Base-by-base conservation (phyloP, 441 rosid species). In the Brassica hybrid region DNA sequence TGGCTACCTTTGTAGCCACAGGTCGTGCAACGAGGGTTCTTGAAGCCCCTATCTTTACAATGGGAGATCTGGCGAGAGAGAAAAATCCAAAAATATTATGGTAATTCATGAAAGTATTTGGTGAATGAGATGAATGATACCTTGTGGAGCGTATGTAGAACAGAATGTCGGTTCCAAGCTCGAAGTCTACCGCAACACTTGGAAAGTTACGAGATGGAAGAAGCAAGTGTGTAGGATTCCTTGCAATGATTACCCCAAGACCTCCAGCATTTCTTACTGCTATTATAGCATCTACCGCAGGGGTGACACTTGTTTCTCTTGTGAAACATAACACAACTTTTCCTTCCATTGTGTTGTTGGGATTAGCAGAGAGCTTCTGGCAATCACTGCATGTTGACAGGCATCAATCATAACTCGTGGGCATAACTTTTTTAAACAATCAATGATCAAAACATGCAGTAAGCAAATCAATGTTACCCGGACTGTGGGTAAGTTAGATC, bases 281-380 rank as follows among this genome's bases (percentile, higher is more conserved):
- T 2, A 6, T 0, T 59, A 23, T 59, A 59, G 34, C 64, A n/a
- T 59, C n/a, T 12, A 12, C 17, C 16, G 16, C 10, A 25, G 64
- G 36, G 10, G 36, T 23, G 64, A 12, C 34, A 59, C 34, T 13
- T 59, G 64, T 25, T 25, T 60, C 13, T 14, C 18, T 62, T 30
- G 83, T 67, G 77, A 85, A 85, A 76, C 85, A 83, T 50, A 85
- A 63, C 17, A 80, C 85, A 38, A 85, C 81, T 43, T 80, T 85
- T 5, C 85, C 83, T 13, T 19, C 74, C 61, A 78, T 65, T 36
- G 67, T 43, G 10, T 62, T 30, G 43, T 62, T 62, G 43, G 43
- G 43, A 8, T 62, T 62, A 30, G 21, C 19, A 30, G 43, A 62
- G 43, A 62, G 66, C 19, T 30, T 14, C 21, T 27, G 43, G 21